phyloP scores from a whole-genome alignment of 208 protist genomes.

The Entamoeba dispar region DNA sequence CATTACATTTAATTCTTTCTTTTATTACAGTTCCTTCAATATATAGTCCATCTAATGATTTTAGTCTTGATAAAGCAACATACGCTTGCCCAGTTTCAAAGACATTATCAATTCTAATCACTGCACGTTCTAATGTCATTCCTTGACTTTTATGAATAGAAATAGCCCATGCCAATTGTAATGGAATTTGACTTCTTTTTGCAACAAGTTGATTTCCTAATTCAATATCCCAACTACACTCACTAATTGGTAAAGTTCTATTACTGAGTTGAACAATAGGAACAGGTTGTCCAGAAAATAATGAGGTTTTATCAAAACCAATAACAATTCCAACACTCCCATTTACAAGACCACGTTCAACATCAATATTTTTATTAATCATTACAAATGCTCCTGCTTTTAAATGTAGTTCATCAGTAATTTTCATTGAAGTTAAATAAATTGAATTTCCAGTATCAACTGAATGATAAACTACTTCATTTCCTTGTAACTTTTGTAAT shows the following conservation, averaged over 20 bases:
- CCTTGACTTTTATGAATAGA: slow-evolving; percentile 82
- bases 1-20: too few relatives aligned
- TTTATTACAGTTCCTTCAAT: too few relatives aligned
- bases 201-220: not conserved
- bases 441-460: not conserved
- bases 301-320: too few relatives aligned
- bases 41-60: not conserved
- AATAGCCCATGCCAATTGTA: slow-evolving; percentile 70
- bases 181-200: slow-evolving; percentile 44
- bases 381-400: slow-evolving; percentile 42
- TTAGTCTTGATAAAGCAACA: slow-evolving; percentile 10
- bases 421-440: not conserved
- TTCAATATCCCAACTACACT: too few relatives aligned
- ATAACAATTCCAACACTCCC: slow-evolving; percentile 18
- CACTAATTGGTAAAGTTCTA: too few relatives aligned
- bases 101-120: slow-evolving; percentile 11
- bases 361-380: slow-evolving; percentile 35
- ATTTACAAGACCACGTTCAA: slow-evolving; percentile 27
- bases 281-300: too few relatives aligned
- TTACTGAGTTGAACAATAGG: too few relatives aligned
- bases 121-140: slow-evolving; percentile 38
- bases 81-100: slow-evolving; percentile 21
- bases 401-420: slow-evolving; percentile 6
- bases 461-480: not conserved
- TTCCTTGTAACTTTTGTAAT: not conserved